phyloP scores from a whole-genome alignment of 495 filamentous ascomycete genomes.

The Lasiosphaeria miniovina region DNA sequence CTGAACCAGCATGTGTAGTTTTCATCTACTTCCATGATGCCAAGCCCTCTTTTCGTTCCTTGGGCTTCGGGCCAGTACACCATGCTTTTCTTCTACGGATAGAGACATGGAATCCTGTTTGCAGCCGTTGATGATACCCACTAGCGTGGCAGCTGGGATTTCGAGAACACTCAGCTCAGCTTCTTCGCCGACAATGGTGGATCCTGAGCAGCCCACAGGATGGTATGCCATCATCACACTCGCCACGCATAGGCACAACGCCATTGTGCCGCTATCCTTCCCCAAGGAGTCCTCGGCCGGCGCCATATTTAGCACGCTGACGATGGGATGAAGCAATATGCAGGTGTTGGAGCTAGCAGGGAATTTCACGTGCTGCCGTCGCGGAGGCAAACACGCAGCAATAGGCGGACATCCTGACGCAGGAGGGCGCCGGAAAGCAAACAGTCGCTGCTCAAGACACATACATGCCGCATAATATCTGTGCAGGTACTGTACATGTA shows the following conservation, averaged over 20 bases:
- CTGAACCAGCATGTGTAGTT: no score
- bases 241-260: background rate
- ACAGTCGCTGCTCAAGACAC: background rate
- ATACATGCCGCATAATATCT: slow-evolving; percentile 8
- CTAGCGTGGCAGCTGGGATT: slow-evolving; percentile 12
- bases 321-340: no score
- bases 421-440: no score
- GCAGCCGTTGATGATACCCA: slow-evolving; percentile 8
- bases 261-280: background rate
- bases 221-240: background rate
- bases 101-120: slow-evolving; percentile 18
- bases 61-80: no score
- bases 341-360: no score
- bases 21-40: slow-evolving; percentile 1
- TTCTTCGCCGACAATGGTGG: slow-evolving; percentile 11
- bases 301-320: no score
- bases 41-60: background rate
- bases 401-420: no score
- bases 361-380: no score
- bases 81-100: slow-evolving; percentile 9
- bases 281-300: background rate
- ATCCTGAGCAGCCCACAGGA: background rate
- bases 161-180: slow-evolving; percentile 24
- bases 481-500: background rate
- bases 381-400: no score